Evolutionary conservation across 116 monocot genomes (phyloP).

Genomic region (Iris pallida): DNA sequence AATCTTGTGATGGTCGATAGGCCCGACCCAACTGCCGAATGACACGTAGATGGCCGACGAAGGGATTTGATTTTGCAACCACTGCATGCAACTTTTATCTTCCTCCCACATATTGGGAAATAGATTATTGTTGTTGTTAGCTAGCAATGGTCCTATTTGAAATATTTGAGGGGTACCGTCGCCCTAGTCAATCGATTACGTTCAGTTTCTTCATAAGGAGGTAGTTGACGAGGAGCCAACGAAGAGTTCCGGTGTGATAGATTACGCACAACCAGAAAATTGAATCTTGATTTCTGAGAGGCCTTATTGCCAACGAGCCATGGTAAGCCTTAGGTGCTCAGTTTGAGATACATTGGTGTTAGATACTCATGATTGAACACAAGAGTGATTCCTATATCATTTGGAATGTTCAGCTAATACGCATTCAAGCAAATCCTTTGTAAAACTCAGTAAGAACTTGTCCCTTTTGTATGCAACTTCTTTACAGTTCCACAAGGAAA

Average conservation of each 20-base stretch:
- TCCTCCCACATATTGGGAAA: constrained; percentile 25
- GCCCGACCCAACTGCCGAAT: constrained; percentile 65
- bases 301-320: constrained; percentile 50
- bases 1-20: constrained; percentile 34
- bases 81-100: constrained; percentile 28
- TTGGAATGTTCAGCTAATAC: not conserved
- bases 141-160: constrained; percentile 29
- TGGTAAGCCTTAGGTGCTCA: constrained; percentile 39
- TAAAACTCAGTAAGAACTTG: not conserved
- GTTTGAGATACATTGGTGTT: not conserved
- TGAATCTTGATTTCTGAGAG: constrained; percentile 41
- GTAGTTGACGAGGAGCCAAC: constrained; percentile 52
- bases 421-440: not conserved
- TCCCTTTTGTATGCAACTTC: not conserved
- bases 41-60: constrained; percentile 59
- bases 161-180: constrained; percentile 6
- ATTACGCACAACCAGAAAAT: constrained; percentile 51
- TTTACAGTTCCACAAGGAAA: not conserved
- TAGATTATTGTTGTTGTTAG: not conserved
- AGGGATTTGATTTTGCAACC: constrained; percentile 32
- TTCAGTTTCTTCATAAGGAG: constrained; percentile 28
- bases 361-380: not conserved
- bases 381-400: not conserved
- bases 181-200: not conserved
- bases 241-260: constrained; percentile 19